Evolutionary conservation across 805 yeast species (phyloP).

Genomic region (Sugiyamaella valdiviana): DNA sequence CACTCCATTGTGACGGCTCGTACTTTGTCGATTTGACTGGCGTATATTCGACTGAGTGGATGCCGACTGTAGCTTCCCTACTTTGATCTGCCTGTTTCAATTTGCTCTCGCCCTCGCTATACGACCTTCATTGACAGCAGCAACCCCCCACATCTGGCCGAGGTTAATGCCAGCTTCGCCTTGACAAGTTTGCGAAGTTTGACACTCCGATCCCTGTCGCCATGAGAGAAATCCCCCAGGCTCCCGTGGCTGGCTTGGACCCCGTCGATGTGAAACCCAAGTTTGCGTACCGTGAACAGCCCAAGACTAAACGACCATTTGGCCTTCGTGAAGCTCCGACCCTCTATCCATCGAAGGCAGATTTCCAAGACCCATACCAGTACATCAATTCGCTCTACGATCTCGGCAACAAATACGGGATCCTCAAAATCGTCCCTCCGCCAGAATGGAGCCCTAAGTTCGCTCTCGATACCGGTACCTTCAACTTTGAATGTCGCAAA

Average conservation of each 20-base stretch:
- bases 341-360: conserved; percentile 47
- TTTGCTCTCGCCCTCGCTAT: not conserved
- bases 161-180: too few species aligned
- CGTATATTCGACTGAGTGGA: too few species aligned
- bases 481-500: conserved; percentile 30
- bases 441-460: conserved; percentile 37
- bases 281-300: conserved; percentile 16
- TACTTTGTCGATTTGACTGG: too few species aligned
- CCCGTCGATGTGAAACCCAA: conserved; percentile 15
- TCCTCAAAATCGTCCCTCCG: conserved; percentile 69
- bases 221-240: not conserved
- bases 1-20: too few species aligned
- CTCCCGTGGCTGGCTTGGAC: conserved; percentile 11
- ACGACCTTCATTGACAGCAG: not conserved
- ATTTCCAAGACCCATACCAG: conserved; percentile 59
- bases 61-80: not conserved
- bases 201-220: too few species aligned
- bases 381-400: conserved; percentile 50
- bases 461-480: conserved; percentile 29
- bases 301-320: conserved; percentile 23
- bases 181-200: too few species aligned
- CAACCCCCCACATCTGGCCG: too few species aligned
- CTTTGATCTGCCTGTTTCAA: not conserved
- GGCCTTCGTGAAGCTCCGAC: conserved; percentile 48
- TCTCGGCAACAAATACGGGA: conserved; percentile 59